Evolutionary conservation across 208 protist species (phyloP), one percentile per base, ranked within the genome.

Genomic region (Trypanosoma platydactyli): DNA sequence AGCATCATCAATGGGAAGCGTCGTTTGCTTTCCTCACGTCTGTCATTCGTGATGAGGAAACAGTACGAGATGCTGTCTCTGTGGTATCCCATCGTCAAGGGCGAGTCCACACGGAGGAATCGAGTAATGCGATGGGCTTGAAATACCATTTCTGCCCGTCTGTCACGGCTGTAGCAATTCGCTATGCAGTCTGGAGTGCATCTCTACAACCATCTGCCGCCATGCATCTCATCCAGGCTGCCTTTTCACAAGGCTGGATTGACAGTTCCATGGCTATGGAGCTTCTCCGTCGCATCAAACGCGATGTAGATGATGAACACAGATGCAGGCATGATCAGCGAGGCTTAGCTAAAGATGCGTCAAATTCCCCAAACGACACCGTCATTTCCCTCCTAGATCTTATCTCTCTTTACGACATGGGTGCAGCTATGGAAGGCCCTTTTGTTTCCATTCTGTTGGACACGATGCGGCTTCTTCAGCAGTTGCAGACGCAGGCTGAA

Each of bases 211-310:
- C 54, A 1, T 24, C 12, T 24, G 70, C 56, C 0, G 62, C 70
- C 3, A 1, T 69, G 33, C 55, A 59, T 18, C 55, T 76, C 18
- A 62, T 41, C 7, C 62, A 69, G 27, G 15, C 42, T 11, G 70
- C 62, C n/a, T 53, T 70, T 29, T 40, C 55, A 7, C 24, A 27
- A 5, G 57, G 64, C 33, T 76, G 70, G 70, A 69, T 76, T 55
- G 56, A 69, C 35, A 46, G 53, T 35, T 33, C 5, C 25, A 70
- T 66, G 63, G 61, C 56, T 11, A 1, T 64, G 18, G 54, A 64
- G 45, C 55, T 76, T 15, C 64, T 76, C 30, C 2, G 41, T 15
- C 42, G 20, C 30, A 42, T 66, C 15, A 13, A 55, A 25, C 24
- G 46, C n/a, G 30, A 7, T 30, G 27, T 35, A 22, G 35, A 27